Evolutionary conservation across 2,329 filamentous ascomycete genomes (phyloP), one percentile per base, ranked within the genome.

Genomic region (Byssochlamys sp.): DNA sequence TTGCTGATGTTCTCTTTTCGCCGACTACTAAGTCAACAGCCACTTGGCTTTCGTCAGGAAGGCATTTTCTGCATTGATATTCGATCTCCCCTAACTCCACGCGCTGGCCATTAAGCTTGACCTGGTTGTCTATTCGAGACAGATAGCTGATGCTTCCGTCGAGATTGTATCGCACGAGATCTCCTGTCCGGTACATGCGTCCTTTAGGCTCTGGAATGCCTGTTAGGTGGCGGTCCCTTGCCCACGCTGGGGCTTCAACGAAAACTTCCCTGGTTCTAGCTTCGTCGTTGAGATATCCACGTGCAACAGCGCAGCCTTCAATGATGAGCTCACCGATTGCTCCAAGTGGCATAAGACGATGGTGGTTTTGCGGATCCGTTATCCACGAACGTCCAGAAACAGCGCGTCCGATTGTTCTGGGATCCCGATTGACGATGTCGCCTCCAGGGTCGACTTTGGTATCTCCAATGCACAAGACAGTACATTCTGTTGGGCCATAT

Each of bases 71-170:
- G 33, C 75, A 69, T 53, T 77, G 73, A 55, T 77, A 71, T 57
- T 78, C 76, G 52, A 78, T 75, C 58, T 78, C 75, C 12, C 72
- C 76, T 5, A 78, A 63, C 58, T 78, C 76, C 51, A 78, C 73
- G 0, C 76, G 72, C 58, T 76, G 73, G 2, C 76, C 76, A 31
- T 76, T 73, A 45, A 78, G 64, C 65, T 77, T 76, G 55, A 76
- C 69, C 52, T 67, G 65, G 2, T 66, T 67, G 14, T 69, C 66
- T 55, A 65, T 71, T 35, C 69, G 68, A 2, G 70, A 69, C 26
- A 74, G 64, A 60, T 72, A 74, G 10, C 60, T 58, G 4, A 71
- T 59, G 1, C 65, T 67, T 2, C 71, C 71, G 55, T 74, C 69
- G 6, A 60, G 60, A 50, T 70, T 71, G 55, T 73, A 73, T 2